A percentile compares a stretch with the other conserved stretches of the same genome.
These are phyloP conservation scores for Diversispora eburnea DNA, from an alignment of 192 early-diverging fungal species.

Conservation along the genomic window DNA sequence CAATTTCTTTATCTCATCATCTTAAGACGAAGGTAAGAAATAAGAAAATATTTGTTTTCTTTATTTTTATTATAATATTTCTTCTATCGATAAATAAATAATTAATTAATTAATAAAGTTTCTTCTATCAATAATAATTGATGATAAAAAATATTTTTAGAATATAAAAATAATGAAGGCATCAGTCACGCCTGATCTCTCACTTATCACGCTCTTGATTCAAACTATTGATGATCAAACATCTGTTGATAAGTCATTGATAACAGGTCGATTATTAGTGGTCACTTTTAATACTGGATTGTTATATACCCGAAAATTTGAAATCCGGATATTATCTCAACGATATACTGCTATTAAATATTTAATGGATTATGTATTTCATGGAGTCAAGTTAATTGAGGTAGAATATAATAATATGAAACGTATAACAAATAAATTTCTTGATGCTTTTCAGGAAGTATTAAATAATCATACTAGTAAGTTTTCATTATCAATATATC, in stretches of 20 bases:
- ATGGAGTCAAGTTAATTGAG: slow-evolving; percentile 21
- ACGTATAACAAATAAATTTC: background rate
- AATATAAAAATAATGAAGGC: slow-evolving; percentile 21
- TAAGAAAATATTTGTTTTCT: background rate
- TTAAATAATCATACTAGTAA: slow-evolving; percentile 6
- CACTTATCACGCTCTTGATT: slow-evolving; percentile 17
- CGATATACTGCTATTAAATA: slow-evolving; percentile 24
- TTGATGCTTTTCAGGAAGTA: slow-evolving; percentile 12
- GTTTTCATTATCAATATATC: background rate
- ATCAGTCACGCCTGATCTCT: slow-evolving; percentile 28
- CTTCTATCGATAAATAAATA: background rate
- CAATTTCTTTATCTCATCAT: slow-evolving; percentile 23
- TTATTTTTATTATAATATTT: background rate
- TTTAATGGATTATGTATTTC: slow-evolving; percentile 19
- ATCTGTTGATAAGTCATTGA: background rate
- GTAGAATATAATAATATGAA: slow-evolving; percentile 21
- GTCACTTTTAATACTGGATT: slow-evolving; percentile 25
- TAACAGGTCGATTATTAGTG: background rate
- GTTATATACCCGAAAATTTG: slow-evolving; percentile 26
- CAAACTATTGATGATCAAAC: background rate
- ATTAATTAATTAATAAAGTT: too few relatives aligned
- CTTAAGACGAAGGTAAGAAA: slow-evolving; percentile 1
- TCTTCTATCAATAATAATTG: background rate
- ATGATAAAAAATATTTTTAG: background rate
- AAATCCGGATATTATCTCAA: slow-evolving; percentile 30